A percentile compares a stretch with the other conserved stretches of the same genome.
Evolutionary conservation across 345 rosid species (phyloP).

Genomic region (Mallotus nudiflorus): DNA sequence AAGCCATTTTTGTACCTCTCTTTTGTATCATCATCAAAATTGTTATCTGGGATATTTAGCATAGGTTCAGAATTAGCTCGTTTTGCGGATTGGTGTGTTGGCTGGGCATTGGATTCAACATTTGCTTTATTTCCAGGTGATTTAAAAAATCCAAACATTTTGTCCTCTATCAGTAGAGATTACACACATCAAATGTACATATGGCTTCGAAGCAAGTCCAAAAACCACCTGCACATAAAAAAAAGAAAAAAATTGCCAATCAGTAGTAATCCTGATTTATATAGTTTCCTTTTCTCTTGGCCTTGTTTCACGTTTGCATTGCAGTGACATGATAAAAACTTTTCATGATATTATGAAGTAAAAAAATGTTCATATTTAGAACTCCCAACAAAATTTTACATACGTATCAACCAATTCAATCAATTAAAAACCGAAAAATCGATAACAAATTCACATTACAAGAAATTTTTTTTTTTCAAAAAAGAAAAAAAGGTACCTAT

Average conservation of each 20-base stretch:
- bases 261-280: too few relatives aligned
- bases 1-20: constrained; percentile 26
- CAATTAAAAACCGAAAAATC: not conserved
- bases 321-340: too few relatives aligned
- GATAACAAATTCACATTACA: not conserved
- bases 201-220: not conserved
- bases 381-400: too few relatives aligned
- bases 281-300: too few relatives aligned
- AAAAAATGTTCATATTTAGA: too few relatives aligned
- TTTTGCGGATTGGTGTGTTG: not conserved
- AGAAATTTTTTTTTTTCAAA: too few relatives aligned
- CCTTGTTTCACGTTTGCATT: too few relatives aligned
- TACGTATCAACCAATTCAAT: not conserved
- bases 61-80: constrained; percentile 27
- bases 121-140: constrained; percentile 35
- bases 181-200: not conserved
- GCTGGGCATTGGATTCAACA: constrained; percentile 22
- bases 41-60: not conserved
- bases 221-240: constrained; percentile 23
- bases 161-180: constrained; percentile 5
- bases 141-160: constrained; percentile 71
- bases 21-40: constrained; percentile 9
- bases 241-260: too few relatives aligned
- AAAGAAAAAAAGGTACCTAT: not conserved
- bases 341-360: too few relatives aligned